phyloP scores from a whole-genome alignment of 2,329 filamentous ascomycete genomes.

The Fusarium pseudonygamai region DNA sequence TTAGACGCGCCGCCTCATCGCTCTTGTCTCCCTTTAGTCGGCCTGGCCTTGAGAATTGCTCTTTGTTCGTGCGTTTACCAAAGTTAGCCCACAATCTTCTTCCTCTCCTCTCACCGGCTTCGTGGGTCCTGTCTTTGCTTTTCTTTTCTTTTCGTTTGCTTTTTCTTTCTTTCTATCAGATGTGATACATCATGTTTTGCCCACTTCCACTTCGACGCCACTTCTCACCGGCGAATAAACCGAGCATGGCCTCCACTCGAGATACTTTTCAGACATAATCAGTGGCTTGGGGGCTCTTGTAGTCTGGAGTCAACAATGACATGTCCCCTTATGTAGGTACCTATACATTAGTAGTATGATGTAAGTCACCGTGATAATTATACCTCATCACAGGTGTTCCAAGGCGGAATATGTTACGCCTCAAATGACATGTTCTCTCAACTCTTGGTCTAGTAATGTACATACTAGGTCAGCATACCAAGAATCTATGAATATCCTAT shows the following conservation, averaged over 20 bases:
- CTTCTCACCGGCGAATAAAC: conserved; percentile 9
- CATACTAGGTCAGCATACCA: not conserved
- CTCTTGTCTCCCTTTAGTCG: conserved; percentile 4
- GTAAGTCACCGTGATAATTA: not conserved
- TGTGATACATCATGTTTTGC: conserved; percentile 29
- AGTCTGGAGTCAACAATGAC: not conserved
- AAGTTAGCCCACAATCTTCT: not conserved
- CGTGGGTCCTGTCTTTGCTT: conserved; percentile 5
- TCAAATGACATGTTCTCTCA: not conserved
- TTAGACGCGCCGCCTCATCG: conserved; percentile 12
- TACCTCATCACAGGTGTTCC: not conserved
- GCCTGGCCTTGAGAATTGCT: not conserved
- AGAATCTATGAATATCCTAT: not conserved
- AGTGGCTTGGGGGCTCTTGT: not conserved
- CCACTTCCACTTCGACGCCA: not conserved
- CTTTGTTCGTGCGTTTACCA: not conserved
- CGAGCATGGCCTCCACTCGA: conserved; percentile 4
- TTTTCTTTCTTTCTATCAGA: conserved; percentile 3
- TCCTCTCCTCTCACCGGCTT: conserved; percentile 13
- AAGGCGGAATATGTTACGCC: not conserved
- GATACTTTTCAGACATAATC: conserved; percentile 8
- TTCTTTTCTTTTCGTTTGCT: not conserved
- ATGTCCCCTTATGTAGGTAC: not conserved
- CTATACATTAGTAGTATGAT: not conserved
- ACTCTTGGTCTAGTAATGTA: not conserved